Evolutionary conservation across 257 asterid genomes (phyloP), one percentile per base, ranked within the genome.

Genomic region (Solanum stenotomum): DNA sequence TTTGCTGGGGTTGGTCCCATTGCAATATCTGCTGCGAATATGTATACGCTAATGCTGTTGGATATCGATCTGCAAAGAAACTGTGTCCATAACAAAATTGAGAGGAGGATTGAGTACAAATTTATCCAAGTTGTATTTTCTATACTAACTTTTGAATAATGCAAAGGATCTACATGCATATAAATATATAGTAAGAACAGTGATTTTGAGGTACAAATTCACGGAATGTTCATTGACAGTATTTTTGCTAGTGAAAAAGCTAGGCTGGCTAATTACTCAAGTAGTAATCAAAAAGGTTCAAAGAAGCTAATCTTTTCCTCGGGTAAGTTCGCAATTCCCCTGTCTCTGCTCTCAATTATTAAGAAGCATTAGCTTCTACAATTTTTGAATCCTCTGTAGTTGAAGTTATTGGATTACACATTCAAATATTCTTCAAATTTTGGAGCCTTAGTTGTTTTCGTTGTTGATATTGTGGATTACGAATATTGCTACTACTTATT

Each of bases 1-100:
- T 97, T 97, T 92, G 94, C 98, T 77, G 99, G 98, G 89, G 97
- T 97, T 88, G 99, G 99, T 85, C 99, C 99, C 31, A 91, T 97
- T 90, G 95, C 98, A 46, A 89, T 96, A 87, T 79, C 97, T 74
- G 98, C 98, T 77, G 98, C 96, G 33, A 93, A 91, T 90, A 87
- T 89, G 98, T 95, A 42, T 95, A 93, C 86, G 99, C 98, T 87
- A 96, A 38, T 38, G 42, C 42, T 38, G 42, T 8, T 38, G 42
- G 8, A 8, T 38, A 38, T 8, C 42, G 42, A 38, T 38, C 42
- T 38, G 42, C 42, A 38, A 38, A 38, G 42, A 38, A 38, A 38
- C 42, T 38, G 42, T 38, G 42, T 38, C 90, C 93, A 93, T 87
- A 94, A 96, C 91, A 97, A 93, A 92, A 90, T 96, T 82, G 97